Percentiles rank a stretch among this genome's conserved stretches.
Evolutionary conservation across 2,329 filamentous ascomycete genomes (phyloP).

Genomic region (Exserohilum rostratum): DNA sequence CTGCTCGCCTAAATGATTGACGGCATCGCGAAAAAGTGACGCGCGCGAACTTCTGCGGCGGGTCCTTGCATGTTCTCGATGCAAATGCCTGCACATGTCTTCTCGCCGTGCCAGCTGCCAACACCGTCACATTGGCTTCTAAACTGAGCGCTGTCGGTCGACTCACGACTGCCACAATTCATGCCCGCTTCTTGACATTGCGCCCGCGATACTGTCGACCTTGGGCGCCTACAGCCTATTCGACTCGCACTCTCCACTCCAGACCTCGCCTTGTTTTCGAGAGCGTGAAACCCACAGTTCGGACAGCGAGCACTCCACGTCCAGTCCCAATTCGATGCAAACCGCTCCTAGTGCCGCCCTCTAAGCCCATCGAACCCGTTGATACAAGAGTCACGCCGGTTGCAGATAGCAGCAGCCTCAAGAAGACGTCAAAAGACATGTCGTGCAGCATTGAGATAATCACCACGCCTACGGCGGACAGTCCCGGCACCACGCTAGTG

Average conservation of each 20-base stretch:
- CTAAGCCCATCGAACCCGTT: conserved; percentile 13
- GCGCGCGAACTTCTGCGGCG: conserved; percentile 4
- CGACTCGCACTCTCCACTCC: conserved; percentile 5
- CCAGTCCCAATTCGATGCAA: conserved; percentile 1
- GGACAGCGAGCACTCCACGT: conserved; percentile 2
- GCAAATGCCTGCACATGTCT: conserved; percentile 11
- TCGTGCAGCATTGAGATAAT: conserved; percentile 75
- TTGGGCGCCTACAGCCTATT: background rate
- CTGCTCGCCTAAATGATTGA: conserved; percentile 9
- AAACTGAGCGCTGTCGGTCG: conserved; percentile 28
- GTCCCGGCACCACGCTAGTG: conserved; percentile 76
- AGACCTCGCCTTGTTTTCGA: background rate
- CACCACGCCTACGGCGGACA: conserved; percentile 85
- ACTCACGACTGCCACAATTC: conserved; percentile 34
- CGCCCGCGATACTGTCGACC: conserved; percentile 14
- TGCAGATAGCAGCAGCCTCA: background rate
- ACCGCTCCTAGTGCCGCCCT: conserved; percentile 5
- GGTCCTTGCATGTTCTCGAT: background rate
- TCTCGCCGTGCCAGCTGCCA: conserved; percentile 2
- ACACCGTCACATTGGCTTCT: conserved; percentile 40
- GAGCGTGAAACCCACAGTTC: background rate
- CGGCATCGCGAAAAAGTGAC: conserved; percentile 13
- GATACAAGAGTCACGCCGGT: background rate
- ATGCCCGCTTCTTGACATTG: conserved; percentile 17
- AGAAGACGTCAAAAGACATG: conserved; percentile 59